Evolutionary conservation across 2,329 filamentous ascomycete genomes (phyloP).

Genomic region (Microcera coccophila): DNA sequence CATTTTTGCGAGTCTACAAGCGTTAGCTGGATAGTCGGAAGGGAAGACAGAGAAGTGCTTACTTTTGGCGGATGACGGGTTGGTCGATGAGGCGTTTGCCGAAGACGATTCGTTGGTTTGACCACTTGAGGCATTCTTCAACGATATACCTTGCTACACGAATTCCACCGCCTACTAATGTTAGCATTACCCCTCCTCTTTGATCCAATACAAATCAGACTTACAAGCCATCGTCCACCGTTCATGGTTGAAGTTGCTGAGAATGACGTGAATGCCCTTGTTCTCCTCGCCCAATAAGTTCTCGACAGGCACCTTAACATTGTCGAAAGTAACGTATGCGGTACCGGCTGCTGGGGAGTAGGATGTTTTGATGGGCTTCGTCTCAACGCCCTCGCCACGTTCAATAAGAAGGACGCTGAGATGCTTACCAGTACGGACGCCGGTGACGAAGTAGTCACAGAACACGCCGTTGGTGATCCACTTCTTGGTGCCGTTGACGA

Average conservation of each 20-base stretch:
- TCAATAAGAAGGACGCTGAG: slow-evolving; percentile 74
- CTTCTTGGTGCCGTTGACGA: slow-evolving; percentile 73
- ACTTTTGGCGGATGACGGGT: slow-evolving; percentile 79
- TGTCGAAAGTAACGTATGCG: slow-evolving; percentile 76
- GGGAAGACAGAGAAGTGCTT: slow-evolving; percentile 18
- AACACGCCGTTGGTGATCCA: slow-evolving; percentile 83
- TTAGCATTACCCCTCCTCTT: slow-evolving; percentile 4
- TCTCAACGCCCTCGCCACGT: slow-evolving; percentile 70
- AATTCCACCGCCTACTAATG: slow-evolving; percentile 49
- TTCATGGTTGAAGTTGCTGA: slow-evolving; percentile 88
- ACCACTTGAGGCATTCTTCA: slow-evolving; percentile 85
- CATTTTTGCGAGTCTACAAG: slow-evolving; percentile 70
- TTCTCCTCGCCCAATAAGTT: slow-evolving; percentile 78
- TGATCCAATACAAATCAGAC: too few relatives aligned
- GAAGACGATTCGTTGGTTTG: slow-evolving; percentile 81
- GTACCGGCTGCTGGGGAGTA: slow-evolving; percentile 79
- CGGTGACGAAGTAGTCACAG: slow-evolving; percentile 78
- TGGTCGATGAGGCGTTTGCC: slow-evolving; percentile 78
- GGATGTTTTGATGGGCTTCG: slow-evolving; percentile 72
- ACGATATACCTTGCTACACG: slow-evolving; percentile 65
- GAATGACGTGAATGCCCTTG: slow-evolving; percentile 79
- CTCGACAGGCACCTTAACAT: slow-evolving; percentile 77
- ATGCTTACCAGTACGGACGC: slow-evolving; percentile 73
- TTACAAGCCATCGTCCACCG: slow-evolving; percentile 70
- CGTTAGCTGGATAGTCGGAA: slow-evolving; percentile 4